Evolutionary conservation across 805 yeast species (phyloP), one percentile per base, ranked within the genome.

Genomic region (Peterozyma toletana): DNA sequence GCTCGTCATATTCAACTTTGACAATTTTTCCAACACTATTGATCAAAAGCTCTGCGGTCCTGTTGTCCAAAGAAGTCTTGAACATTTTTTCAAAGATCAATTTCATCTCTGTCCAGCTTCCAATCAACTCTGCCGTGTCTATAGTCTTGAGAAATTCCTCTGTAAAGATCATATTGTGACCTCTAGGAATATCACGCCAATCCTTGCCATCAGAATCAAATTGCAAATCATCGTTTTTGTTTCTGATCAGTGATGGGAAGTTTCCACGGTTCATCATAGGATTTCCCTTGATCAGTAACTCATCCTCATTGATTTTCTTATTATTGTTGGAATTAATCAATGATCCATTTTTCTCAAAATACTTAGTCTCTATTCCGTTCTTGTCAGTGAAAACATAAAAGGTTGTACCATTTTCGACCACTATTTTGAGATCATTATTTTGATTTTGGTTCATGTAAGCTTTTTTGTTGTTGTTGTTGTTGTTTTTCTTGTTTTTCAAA

Each of bases 121-220:
- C 56, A 3, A 57, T 44, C 41, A 62, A 60, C 9, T 50, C 53
- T 3, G 62, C 57, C 15, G 41, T 30, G 30, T 54, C 46, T 15
- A 63, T 40, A 11, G 57, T 43, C 7, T 50, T 41, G 11, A 50
- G 34, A 44, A 61, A 62, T 3, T 51, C 51, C 9, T 53, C 48
- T 2, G 60, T 52, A 39, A 67, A 63, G 33, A 62, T 59, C 11
- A 62, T 58, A 54, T 83, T 83, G 1, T 65, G 66, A 2, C 78
- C 86, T 40, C 88, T 63, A 2, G 86, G 83, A 11, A 80, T 67
- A 57, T 82, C 89, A 52, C 88, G 63, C 86, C 89, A 81, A 60
- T 83, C 89, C 33, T 76, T 65, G 0, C 86, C 87, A 38, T 67
- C 57, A 27, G 75, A 71, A 55, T 80, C 86, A 34, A 75, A 61